Conservation (phyloP, 495 filamentous ascomycete species). For the Hyaloscypha bicolor region DNA sequence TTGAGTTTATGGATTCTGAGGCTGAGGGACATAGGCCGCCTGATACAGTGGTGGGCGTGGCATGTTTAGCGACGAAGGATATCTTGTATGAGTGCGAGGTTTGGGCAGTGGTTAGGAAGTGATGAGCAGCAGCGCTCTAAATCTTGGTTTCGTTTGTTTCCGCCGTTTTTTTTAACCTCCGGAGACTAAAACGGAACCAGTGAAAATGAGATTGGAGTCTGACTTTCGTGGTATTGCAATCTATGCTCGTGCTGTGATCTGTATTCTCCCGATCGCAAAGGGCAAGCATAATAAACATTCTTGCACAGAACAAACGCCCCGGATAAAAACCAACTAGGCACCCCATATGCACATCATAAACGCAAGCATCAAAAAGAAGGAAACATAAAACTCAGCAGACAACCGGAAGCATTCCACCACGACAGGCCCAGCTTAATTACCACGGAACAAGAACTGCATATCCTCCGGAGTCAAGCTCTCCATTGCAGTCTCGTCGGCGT, state of each 20-base stretch:
- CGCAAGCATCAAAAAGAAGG: no score
- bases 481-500: constrained; percentile 83
- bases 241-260: no score
- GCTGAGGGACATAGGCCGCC: neutral
- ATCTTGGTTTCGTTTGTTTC: neutral
- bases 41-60: neutral
- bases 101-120: constrained; percentile 2
- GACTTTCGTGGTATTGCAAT: no score
- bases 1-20: neutral
- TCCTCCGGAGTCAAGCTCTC: constrained; percentile 88
- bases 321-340: no score
- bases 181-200: no score
- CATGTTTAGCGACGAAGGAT: neutral
- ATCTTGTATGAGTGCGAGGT: neutral
- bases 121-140: neutral
- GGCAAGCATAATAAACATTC: no score
- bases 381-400: neutral
- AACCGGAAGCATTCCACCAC: no score
- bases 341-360: no score
- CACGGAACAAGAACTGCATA: constrained; percentile 92
- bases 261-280: no score
- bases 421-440: constrained; percentile 40
- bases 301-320: no score
- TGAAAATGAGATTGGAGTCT: no score
- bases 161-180: neutral